Evolutionary conservation across 2,329 filamentous ascomycete genomes (phyloP).

Genomic region (Diaporthe humulicola): DNA sequence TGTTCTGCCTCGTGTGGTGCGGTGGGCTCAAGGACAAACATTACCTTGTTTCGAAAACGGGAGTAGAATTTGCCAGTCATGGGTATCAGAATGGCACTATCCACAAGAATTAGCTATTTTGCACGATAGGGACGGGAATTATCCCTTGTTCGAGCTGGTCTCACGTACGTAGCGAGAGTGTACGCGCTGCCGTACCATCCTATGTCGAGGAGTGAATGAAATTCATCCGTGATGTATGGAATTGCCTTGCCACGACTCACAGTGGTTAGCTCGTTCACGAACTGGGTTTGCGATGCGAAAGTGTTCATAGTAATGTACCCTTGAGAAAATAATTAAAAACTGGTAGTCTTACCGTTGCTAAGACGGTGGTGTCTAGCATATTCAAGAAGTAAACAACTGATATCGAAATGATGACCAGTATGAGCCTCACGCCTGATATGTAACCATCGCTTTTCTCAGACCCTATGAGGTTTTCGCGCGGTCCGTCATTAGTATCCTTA

Average conservation of each 20-base stretch:
- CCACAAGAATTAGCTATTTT: neutral
- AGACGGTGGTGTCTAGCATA: neutral
- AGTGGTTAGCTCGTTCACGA: neutral
- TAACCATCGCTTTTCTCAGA: neutral
- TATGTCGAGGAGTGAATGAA: neutral
- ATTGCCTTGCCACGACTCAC: neutral
- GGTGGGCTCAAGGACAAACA: neutral
- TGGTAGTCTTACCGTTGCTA: neutral
- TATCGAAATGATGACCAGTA: neutral
- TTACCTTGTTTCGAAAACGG: neutral
- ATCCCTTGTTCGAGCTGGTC: neutral
- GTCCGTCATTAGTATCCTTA: neutral
- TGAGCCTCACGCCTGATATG: neutral
- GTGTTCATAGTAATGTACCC: no score
- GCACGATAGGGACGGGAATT: no score
- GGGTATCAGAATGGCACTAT: neutral
- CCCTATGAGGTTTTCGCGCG: neutral
- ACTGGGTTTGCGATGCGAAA: neutral
- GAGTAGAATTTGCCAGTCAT: neutral
- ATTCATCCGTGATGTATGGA: constrained; percentile 3
- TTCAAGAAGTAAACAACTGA: neutral
- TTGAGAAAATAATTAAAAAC: no score
- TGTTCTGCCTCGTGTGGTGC: neutral
- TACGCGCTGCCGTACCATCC: neutral
- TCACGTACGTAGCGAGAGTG: neutral